Evolutionary conservation across 2,329 filamentous ascomycete genomes (phyloP), one percentile per base, ranked within the genome.

Genomic region (Fusarium pseudoanthophilum): DNA sequence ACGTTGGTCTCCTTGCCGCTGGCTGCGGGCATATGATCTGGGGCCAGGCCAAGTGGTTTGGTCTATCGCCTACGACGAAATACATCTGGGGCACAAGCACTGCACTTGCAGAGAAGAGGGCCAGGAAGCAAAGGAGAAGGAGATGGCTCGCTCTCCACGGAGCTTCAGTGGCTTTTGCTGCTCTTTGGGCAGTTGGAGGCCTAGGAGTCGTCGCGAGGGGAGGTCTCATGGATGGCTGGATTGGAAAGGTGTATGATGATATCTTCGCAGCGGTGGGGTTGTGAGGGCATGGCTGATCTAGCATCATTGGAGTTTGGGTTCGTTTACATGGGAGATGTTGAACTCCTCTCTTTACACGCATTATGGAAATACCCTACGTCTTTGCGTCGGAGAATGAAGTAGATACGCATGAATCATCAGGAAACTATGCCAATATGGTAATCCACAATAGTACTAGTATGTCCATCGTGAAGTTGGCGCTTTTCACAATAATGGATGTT

Each of bases 31-130:
- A 98, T 83, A 91, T 95, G 80, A 89, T 93, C 13, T 97, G 94
- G 90, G 95, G 95, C 5, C 90, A 90, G 83, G 93, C 94, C n/a
- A 92, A 90, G 81, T 98, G 94, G 93, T 84, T 95, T 67, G 90
- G 90, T 0, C 85, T 88, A 52, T 86, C 91, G 57, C 91, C 92
- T 26, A 85, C 86, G 4, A 85, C 84, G 71, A 87, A 81, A 77
- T 89, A 81, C 80, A 82, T 79, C 18, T 77, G 77, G 79, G 85
- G 79, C 3, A 82, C 78, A 84, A 80, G 82, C 76, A 79, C 82
- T 84, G 69, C 80, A 68, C 67, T 78, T 2, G 79, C 86, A 13
- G 88, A 90, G 71, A 88, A 84, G 78, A 84, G 82, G 77, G 86
- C 86, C 40, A 84, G 87, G 56, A 81, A 87, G 70, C 84, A 85